Base-by-base conservation (phyloP, 2,329 filamentous ascomycete species). In the Pseudonectria foliicola region DNA sequence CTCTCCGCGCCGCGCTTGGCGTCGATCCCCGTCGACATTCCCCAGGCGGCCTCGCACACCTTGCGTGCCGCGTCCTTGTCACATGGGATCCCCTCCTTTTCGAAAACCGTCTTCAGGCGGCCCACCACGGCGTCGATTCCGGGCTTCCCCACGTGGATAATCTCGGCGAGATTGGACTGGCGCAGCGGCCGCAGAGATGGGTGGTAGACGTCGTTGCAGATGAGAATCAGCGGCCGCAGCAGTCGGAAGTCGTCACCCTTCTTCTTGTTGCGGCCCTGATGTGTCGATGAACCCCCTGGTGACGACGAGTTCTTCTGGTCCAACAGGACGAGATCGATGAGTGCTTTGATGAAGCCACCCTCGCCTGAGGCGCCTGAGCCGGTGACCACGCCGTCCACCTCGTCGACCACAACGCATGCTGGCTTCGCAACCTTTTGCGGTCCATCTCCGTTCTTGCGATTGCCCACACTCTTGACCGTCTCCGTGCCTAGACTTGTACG, bases 191-290 rank as follows among this genome's bases (percentile, higher is more conserved):
- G 77, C 27, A 98, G 71, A 13, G 89, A 85, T 4, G 90, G 81
- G 48, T 95, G 88, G 54, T 98, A 98, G 1, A 96, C 79, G 57
- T 98, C 93, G 52, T 98, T 98, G 67, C 92, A 98, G 49, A 98
- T 92, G 31, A 98, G 70, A 33, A 98, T 87, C 21, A 98, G 68
- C 0, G 92, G 92, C 29, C 92, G 75, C 62, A 94, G 75, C 42
- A 95, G 73, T 27, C 84, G 77, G 55, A 98, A 98, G 39, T 81
- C 82, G 52, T 96, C 90, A 0, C 81, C 82, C 56, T 87, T 90
- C 59, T 76, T 86, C 60, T 79, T 85, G 46, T 69, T 75, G 11
- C 44, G 48, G 14, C 38, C 38, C 11, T 48, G 34, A 6, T 42
- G 42, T 23, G 40, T 32, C 7, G 48, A 40, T 7, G 40, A 28